A percentile compares a stretch with the other conserved stretches of the same genome.
Conservation (phyloP, 106 monocot species). For the Cymbidium sinense region DNA sequence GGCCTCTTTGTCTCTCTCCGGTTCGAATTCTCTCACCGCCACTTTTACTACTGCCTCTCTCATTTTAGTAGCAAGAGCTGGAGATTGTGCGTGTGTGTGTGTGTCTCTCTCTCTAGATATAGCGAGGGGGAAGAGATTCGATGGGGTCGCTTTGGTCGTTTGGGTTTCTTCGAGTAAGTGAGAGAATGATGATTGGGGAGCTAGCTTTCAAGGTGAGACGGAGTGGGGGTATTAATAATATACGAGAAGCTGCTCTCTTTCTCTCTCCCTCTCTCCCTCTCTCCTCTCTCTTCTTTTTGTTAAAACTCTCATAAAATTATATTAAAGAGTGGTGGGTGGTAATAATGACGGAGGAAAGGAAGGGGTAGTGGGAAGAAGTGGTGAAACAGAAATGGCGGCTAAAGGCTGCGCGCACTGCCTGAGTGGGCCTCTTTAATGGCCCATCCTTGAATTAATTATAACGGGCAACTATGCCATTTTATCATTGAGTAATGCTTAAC, state of each 20-base stretch:
- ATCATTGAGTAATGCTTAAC: too few relatives aligned
- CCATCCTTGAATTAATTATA: background rate
- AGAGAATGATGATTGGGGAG: background rate
- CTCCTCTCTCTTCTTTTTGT: background rate
- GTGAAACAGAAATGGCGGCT: conserved; percentile 6
- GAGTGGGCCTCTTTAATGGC: background rate
- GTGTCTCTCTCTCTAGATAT: background rate
- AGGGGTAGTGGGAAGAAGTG: background rate
- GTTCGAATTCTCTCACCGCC: conserved; percentile 35
- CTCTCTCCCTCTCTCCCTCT: background rate
- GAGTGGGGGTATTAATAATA: background rate
- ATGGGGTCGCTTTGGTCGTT: background rate
- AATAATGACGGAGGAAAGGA: background rate
- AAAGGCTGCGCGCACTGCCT: background rate
- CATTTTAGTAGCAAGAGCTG: background rate
- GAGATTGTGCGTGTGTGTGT: background rate
- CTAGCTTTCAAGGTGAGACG: background rate
- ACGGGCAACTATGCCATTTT: too few relatives aligned
- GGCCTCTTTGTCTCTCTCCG: conserved; percentile 23
- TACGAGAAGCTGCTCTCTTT: background rate
- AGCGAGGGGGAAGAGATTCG: background rate
- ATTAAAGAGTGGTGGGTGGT: background rate
- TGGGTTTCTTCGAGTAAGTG: background rate
- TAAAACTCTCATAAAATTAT: background rate
- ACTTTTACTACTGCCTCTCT: background rate